phyloP scores from a whole-genome alignment of 163 green algal species.

The Scenedesmus sp. region DNA sequence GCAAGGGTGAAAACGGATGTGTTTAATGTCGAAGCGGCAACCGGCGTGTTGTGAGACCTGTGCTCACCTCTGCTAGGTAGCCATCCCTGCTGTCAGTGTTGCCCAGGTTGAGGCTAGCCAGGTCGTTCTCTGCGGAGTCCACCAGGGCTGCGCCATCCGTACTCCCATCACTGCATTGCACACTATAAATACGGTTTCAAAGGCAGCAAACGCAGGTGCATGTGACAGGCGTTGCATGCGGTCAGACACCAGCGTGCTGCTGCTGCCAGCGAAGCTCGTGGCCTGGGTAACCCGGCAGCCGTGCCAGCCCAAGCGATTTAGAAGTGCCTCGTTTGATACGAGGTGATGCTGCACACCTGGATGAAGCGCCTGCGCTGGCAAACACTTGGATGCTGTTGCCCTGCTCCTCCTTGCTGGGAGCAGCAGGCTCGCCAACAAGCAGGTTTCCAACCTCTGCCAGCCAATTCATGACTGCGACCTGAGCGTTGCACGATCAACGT shows the following conservation, averaged over 20 bases:
- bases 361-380: background rate
- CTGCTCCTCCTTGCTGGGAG: slow-evolving; percentile 8
- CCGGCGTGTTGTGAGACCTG: background rate
- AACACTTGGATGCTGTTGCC: slow-evolving; percentile 29
- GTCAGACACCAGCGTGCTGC: slow-evolving; percentile 9
- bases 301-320: background rate
- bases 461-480: background rate
- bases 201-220: background rate
- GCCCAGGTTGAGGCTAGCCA: slow-evolving; percentile 30
- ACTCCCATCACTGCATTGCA: slow-evolving; percentile 20
- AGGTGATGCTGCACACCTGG: background rate
- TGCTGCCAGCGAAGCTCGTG: background rate
- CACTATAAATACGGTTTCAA: background rate
- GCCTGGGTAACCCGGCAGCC: background rate
- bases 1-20: too few species aligned
- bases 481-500: background rate
- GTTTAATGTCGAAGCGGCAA: background rate
- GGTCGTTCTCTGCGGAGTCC: slow-evolving; percentile 18
- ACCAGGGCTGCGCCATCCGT: slow-evolving; percentile 9
- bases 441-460: slow-evolving; percentile 24
- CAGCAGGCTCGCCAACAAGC: slow-evolving; percentile 14
- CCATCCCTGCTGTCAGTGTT: slow-evolving; percentile 33
- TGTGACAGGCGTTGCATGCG: background rate
- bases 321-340: background rate
- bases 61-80: slow-evolving; percentile 37